Conservation (phyloP, 305 asterid species). For the Fraxinus sp. region DNA sequence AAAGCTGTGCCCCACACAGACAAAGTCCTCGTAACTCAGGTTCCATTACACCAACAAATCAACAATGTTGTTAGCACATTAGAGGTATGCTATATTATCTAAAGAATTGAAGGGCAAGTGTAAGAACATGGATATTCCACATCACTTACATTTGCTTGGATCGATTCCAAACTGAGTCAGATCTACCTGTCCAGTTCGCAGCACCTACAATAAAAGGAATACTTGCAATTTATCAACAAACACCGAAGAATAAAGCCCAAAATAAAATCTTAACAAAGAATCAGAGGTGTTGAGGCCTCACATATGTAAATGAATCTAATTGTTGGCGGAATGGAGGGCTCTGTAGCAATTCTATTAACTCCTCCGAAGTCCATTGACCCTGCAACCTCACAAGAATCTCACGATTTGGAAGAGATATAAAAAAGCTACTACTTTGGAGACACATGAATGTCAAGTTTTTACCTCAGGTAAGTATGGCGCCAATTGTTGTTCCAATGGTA, state of each 20-base stretch:
- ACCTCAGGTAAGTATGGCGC: conserved; percentile 85
- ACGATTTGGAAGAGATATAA: conserved; percentile 19
- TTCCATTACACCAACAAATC: not conserved
- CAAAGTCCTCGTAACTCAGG: not conserved
- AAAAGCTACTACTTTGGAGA: conserved; percentile 12
- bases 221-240: conserved; percentile 10
- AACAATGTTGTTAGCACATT: not conserved
- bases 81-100: not conserved
- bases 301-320: conserved; percentile 89
- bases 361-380: conserved; percentile 85
- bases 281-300: conserved; percentile 36
- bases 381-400: conserved; percentile 33
- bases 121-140: not conserved
- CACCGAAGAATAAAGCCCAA: not conserved
- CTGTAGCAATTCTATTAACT: conserved; percentile 75
- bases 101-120: not conserved
- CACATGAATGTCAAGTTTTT: conserved; percentile 10
- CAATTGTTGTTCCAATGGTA: conserved; percentile 66
- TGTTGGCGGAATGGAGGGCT: conserved; percentile 95
- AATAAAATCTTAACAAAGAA: not conserved
- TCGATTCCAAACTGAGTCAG: conserved; percentile 87
- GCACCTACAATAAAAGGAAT: conserved; percentile 51
- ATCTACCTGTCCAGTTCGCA: conserved; percentile 93
- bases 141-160: conserved; percentile 72
- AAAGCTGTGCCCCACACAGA: not conserved